Percentiles rank a stretch among this genome's conserved stretches.
Conservation (phyloP, 2,329 filamentous ascomycete species). For the Trichoderma atrobrunneum region DNA sequence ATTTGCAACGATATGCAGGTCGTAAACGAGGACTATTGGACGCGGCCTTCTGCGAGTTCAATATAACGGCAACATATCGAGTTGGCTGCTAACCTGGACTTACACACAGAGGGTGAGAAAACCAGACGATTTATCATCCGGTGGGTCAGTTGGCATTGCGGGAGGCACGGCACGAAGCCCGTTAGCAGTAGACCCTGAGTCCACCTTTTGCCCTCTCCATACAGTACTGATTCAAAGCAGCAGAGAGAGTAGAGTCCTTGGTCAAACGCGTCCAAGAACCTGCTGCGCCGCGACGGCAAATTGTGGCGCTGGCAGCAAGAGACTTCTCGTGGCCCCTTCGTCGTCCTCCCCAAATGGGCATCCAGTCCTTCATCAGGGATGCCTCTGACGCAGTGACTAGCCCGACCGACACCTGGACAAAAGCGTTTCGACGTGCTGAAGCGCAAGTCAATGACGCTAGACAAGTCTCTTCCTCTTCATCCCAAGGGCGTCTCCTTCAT, state of each 20-base stretch:
- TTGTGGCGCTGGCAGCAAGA: not conserved
- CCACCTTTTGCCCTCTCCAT: not conserved
- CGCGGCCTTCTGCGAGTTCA: not conserved
- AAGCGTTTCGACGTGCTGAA: conserved; percentile 3
- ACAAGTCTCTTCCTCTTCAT: not conserved
- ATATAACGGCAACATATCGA: not conserved
- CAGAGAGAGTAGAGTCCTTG: too few species aligned
- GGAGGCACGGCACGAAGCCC: conserved; percentile 16
- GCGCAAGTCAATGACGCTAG: not conserved
- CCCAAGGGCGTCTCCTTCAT: not conserved
- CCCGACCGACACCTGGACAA: not conserved
- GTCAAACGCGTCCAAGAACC: not conserved
- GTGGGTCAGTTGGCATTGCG: conserved; percentile 1
- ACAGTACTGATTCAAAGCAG: not conserved
- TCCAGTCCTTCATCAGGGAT: not conserved
- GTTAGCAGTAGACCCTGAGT: not conserved
- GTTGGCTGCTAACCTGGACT: not conserved
- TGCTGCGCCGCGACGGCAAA: not conserved
- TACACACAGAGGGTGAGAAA: not conserved
- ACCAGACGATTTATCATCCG: not conserved
- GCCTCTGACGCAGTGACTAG: not conserved
- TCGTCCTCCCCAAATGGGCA: not conserved
- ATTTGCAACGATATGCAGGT: not conserved
- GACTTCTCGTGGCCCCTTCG: not conserved
- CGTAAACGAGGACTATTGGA: not conserved